phyloP scores from a whole-genome alignment of 306 rosid genomes.

The Prinsepia uniflora region DNA sequence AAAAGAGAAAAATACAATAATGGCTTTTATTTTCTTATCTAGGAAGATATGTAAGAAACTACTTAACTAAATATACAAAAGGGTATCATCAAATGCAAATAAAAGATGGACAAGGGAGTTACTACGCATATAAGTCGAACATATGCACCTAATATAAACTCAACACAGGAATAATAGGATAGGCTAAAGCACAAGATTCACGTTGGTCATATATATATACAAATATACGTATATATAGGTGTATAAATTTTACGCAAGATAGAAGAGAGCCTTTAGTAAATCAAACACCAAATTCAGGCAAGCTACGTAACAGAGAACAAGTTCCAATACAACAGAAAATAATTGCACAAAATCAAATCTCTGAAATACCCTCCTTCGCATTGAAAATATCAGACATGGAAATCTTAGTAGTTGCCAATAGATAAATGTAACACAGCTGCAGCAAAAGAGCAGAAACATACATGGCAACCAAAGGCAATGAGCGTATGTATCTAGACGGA shows the following conservation, averaged over 20 bases:
- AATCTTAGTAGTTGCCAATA: not conserved
- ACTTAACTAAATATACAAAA: not conserved
- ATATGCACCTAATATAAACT: not conserved
- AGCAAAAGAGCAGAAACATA: not conserved
- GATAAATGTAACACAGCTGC: no score
- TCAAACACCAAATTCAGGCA: not conserved
- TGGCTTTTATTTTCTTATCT: not conserved
- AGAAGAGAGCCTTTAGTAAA: not conserved
- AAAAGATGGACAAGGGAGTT: not conserved
- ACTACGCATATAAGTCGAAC: not conserved
- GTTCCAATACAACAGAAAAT: not conserved
- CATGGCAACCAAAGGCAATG: not conserved
- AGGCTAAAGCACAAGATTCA: not conserved
- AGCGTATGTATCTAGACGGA: not conserved
- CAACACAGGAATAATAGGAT: not conserved
- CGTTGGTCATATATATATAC: not conserved
- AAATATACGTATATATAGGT: no score
- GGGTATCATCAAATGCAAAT: not conserved
- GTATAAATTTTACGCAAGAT: not conserved
- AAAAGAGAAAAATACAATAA: not conserved
- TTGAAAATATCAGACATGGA: not conserved
- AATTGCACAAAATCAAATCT: not conserved
- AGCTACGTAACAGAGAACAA: not conserved
- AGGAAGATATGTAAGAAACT: not conserved
- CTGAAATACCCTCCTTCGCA: not conserved